phyloP scores from a whole-genome alignment of 192 early-diverging fungal genomes.

The Phycomyces blakesleeanus region DNA sequence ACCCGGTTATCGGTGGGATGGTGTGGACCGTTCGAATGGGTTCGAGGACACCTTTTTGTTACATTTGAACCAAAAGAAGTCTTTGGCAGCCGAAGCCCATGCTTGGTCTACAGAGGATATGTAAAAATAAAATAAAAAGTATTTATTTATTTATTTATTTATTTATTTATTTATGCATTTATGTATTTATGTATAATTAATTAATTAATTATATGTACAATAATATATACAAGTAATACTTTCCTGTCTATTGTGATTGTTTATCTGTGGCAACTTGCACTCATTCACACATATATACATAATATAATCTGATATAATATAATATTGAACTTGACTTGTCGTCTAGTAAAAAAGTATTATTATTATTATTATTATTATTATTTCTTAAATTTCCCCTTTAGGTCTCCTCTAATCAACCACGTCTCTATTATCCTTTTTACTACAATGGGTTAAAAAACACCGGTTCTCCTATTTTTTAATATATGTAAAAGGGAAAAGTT shows the following conservation, averaged over 20 bases:
- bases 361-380: neutral
- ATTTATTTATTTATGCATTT: too few species aligned
- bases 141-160: too few species aligned
- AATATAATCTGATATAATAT: too few species aligned
- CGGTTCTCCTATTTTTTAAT: slow-evolving; percentile 1
- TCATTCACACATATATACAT: neutral
- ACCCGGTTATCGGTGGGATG: slow-evolving; percentile 69
- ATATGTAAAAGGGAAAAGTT: neutral
- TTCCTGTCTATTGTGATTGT: neutral
- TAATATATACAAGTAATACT: slow-evolving; percentile 1
- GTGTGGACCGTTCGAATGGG: slow-evolving; percentile 61
- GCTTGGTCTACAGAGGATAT: slow-evolving; percentile 62
- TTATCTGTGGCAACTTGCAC: slow-evolving; percentile 5
- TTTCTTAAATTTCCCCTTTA: neutral
- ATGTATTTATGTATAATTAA: slow-evolving; percentile 1
- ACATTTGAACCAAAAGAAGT: slow-evolving; percentile 27
- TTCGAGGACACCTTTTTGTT: slow-evolving; percentile 54
- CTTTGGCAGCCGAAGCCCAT: slow-evolving; percentile 45
- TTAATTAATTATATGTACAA: slow-evolving; percentile 13
- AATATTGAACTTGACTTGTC: too few species aligned
- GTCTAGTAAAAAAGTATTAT: too few species aligned
- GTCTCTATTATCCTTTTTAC: neutral
- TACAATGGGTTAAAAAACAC: neutral
- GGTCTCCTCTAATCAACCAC: too few species aligned
- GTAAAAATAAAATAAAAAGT: too few species aligned